Evolutionary conservation across 257 asterid genomes (phyloP).

Genomic region (Plantago ovata): DNA sequence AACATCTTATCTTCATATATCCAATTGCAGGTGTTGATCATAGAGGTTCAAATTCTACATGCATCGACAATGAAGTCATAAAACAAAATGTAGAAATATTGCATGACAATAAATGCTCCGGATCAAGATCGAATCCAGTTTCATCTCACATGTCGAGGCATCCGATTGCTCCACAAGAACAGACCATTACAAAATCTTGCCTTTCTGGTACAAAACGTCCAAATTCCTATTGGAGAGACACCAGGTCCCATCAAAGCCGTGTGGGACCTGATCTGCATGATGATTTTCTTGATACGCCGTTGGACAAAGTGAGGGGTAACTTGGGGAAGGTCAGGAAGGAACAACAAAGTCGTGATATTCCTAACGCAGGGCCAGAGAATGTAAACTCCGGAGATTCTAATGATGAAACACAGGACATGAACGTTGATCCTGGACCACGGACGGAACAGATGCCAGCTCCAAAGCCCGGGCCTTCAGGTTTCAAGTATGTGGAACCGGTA

Average conservation of each 20-base stretch:
- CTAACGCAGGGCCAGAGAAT: conserved; percentile 28
- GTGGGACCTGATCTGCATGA: conserved; percentile 85
- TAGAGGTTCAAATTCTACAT: conserved; percentile 30
- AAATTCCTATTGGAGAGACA: conserved; percentile 83
- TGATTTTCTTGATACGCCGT: conserved; percentile 91
- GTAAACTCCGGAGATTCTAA: conserved; percentile 38
- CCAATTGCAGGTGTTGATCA: conserved; percentile 35
- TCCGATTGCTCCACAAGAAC: conserved; percentile 35
- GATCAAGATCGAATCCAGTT: conserved; percentile 37
- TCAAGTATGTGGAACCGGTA: conserved; percentile 80
- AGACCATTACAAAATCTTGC: conserved; percentile 36
- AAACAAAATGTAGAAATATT: conserved; percentile 30
- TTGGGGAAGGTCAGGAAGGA: conserved; percentile 43
- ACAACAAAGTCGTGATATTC: conserved; percentile 22
- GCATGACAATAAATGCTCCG: conserved; percentile 30
- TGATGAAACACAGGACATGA: conserved; percentile 71
- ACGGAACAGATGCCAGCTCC: conserved; percentile 35
- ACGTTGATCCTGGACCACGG: conserved; percentile 33
- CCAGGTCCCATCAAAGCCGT: conserved; percentile 86
- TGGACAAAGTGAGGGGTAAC: conserved; percentile 59
- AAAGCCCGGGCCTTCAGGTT: conserved; percentile 45
- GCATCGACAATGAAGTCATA: conserved; percentile 25
- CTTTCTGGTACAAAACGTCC: conserved; percentile 77
- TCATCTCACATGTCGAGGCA: conserved; percentile 38
- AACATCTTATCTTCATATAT: conserved; percentile 5